phyloP scores from a whole-genome alignment of 225 moss, liverwort and hornwort genomes.

The Bryum argenteum region DNA sequence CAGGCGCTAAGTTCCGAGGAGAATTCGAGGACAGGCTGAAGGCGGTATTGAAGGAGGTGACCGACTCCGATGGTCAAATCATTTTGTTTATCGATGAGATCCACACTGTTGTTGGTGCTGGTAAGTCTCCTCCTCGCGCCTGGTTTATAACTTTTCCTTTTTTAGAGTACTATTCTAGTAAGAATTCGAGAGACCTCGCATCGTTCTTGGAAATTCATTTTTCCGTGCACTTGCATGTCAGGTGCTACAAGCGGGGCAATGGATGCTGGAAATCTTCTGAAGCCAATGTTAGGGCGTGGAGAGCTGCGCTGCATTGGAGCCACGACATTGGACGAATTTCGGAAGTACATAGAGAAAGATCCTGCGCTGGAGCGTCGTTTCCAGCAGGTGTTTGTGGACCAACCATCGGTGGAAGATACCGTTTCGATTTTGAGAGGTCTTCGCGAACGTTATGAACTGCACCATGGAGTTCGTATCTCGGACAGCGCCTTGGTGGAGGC shows the following conservation, averaged over 20 bases:
- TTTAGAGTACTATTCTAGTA: background rate
- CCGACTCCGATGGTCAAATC: slow-evolving; percentile 87
- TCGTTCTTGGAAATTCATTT: background rate
- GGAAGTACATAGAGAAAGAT: slow-evolving; percentile 95
- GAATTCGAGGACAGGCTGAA: slow-evolving; percentile 96
- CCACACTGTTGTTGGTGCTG: slow-evolving; percentile 97
- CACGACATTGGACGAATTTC: slow-evolving; percentile 92
- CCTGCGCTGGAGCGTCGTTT: slow-evolving; percentile 95
- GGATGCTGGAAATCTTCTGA: slow-evolving; percentile 92
- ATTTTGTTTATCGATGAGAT: slow-evolving; percentile 96
- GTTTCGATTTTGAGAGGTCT: slow-evolving; percentile 91
- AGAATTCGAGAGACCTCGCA: background rate
- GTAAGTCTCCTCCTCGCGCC: slow-evolving; percentile 36
- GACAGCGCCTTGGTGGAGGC: slow-evolving; percentile 92
- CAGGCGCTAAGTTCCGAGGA: slow-evolving; percentile 93
- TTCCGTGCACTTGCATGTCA: slow-evolving; percentile 22
- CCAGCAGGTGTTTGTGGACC: slow-evolving; percentile 95
- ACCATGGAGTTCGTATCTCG: slow-evolving; percentile 94
- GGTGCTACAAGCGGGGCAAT: slow-evolving; percentile 87
- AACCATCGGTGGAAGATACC: slow-evolving; percentile 88
- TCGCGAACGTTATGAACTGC: slow-evolving; percentile 91
- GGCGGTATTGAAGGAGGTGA: slow-evolving; percentile 90
- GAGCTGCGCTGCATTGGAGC: slow-evolving; percentile 95
- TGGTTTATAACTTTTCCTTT: too few species aligned
- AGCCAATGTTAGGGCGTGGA: slow-evolving; percentile 95